Conservation (phyloP, 352 stramenopile genomes). For the Thraustochytrium sp. region DNA sequence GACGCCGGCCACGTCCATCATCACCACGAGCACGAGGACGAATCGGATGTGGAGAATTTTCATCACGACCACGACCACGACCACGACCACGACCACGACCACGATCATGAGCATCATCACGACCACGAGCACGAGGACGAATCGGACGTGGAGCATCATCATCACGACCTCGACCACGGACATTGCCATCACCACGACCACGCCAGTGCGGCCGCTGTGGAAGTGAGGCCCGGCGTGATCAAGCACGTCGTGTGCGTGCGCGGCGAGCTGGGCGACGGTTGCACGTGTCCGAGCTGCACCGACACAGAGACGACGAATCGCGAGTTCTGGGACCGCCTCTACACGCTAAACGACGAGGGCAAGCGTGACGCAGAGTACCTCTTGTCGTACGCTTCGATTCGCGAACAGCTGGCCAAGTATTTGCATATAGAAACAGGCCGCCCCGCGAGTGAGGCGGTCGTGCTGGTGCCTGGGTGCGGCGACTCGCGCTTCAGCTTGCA, state of each 20-base stretch:
- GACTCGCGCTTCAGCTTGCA: not conserved
- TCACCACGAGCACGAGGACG: not conserved
- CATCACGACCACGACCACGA: not conserved
- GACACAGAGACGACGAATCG: not conserved
- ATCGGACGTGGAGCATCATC: no score
- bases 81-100: not conserved
- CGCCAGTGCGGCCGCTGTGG: not conserved
- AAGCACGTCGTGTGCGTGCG: not conserved
- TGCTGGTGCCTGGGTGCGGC: slow-evolving; percentile 17
- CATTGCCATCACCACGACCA: not conserved
- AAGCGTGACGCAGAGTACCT: slow-evolving; percentile 16
- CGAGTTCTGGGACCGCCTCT: slow-evolving; percentile 4
- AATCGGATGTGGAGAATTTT: not conserved
- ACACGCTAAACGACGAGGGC: not conserved
- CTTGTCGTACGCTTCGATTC: not conserved
- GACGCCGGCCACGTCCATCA: not conserved
- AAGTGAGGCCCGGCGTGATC: not conserved
- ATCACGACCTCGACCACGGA: not conserved
- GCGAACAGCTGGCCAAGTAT: not conserved
- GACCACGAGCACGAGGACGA: not conserved
- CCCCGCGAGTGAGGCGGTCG: not conserved
- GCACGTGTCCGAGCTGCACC: slow-evolving; percentile 4
- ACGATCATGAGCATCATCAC: not conserved
- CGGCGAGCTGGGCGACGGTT: not conserved
- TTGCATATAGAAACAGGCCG: not conserved